Evolutionary conservation across 192 early-diverging fungal genomes (phyloP), one percentile per base, ranked within the genome.

Genomic region (Funneliformis mosseae): DNA sequence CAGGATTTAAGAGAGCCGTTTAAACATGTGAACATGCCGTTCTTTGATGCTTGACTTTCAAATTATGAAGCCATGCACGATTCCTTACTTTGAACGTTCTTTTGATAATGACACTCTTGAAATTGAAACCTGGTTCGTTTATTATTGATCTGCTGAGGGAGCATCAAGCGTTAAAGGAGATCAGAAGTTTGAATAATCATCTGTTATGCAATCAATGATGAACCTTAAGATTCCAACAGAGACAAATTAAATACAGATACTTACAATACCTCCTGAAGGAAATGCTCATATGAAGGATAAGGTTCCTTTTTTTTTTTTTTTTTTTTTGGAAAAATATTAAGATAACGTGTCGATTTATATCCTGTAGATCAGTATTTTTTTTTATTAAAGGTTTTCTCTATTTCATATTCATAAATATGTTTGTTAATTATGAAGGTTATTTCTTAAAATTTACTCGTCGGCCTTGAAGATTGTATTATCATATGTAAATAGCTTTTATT

Each of bases 1-100:
- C 98, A 80, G 98, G 98, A n/a, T 99, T 99, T 80, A 97, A 99
- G 82, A 92, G 95, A 81, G 98, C 96, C 70, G 98, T 97, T 46
- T 97, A 99, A n/a, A n/a, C n/a, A n/a, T n/a, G n/a, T 27, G 50
- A 23, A n/a, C 28, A 38, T 76, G 21, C 27, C 59, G 27, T n/a
- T n/a, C n/a, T 60, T 76, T 76, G 74, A 76, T 59, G 50, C 74
- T 8, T 48, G 60, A 76, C 41, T 76, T 33, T 28, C 39, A 76
- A 0, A 60, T 59, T 5, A 76, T 60, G 48, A 76, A 76, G 28
- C 55, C 33, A 76, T 46, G 27, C 38, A 61, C 39, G 59, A 77
- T 77, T 77, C 18, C 75, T 64, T 77, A 77, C 63, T 63, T 45
- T 63, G 62, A 64, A 64, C 33, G 62, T 21, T 77, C 42, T 61